Conservation (phyloP, 2,329 filamentous ascomycete species). For the Didymella lethalis region DNA sequence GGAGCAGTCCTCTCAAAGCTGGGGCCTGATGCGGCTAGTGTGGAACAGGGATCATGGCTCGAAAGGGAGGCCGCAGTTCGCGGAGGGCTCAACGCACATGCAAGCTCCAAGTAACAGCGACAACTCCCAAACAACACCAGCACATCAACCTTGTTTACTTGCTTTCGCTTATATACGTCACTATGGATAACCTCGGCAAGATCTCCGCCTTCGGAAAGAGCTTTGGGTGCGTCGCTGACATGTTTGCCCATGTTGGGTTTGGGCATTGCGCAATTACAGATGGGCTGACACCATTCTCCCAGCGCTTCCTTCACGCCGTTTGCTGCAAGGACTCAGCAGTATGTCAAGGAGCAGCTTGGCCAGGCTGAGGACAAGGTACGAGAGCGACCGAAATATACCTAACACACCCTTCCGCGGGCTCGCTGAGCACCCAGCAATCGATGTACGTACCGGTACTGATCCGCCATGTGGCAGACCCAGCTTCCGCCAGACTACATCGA, state of each 20-base stretch:
- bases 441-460: slow-evolving; percentile 30
- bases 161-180: slow-evolving; percentile 20
- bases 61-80: slow-evolving; percentile 21
- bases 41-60: slow-evolving; percentile 30
- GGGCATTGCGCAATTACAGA: slow-evolving; percentile 26
- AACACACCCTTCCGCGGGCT: neutral
- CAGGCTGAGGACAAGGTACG: slow-evolving; percentile 90
- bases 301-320: slow-evolving; percentile 91
- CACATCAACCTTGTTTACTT: slow-evolving; percentile 7
- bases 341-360: slow-evolving; percentile 96
- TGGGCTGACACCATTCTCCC: slow-evolving; percentile 56
- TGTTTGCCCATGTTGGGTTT: slow-evolving; percentile 19
- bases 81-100: slow-evolving; percentile 35
- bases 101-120: slow-evolving; percentile 32
- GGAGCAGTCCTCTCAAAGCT: neutral
- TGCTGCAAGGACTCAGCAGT: slow-evolving; percentile 92
- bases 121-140: slow-evolving; percentile 22
- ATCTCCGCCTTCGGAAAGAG: slow-evolving; percentile 75
- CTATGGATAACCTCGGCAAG: slow-evolving; percentile 79
- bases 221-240: slow-evolving; percentile 62
- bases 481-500: slow-evolving; percentile 97
- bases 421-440: neutral
- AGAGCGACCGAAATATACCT: neutral
- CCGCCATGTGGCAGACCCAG: slow-evolving; percentile 72
- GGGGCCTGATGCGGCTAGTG: slow-evolving; percentile 10